These are phyloP conservation scores for Sarcomyxa edulis DNA, from an alignment of 768 basidiomycete species.

Conservation along the genomic window DNA sequence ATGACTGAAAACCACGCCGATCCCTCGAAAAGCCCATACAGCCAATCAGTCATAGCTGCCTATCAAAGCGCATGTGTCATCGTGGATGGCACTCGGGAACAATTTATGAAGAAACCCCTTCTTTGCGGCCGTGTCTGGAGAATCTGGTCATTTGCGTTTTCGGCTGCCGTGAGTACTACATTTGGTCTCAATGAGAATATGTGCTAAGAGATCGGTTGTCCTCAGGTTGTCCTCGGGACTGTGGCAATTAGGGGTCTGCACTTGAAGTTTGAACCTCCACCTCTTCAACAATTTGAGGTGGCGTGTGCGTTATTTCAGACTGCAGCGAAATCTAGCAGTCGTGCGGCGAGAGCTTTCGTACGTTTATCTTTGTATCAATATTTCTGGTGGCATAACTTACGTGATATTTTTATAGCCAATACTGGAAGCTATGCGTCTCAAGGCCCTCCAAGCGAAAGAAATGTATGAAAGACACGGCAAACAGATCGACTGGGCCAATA, in stretches of 20 bases:
- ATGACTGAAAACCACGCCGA: slow-evolving; percentile 41
- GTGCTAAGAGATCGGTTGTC: neutral
- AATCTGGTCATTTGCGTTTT: slow-evolving; percentile 54
- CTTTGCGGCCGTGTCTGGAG: slow-evolving; percentile 50
- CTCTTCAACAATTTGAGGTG: slow-evolving; percentile 39
- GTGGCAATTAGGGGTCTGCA: slow-evolving; percentile 46
- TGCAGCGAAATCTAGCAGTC: slow-evolving; percentile 39
- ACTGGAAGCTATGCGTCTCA: slow-evolving; percentile 36
- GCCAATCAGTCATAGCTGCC: slow-evolving; percentile 45
- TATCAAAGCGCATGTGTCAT: slow-evolving; percentile 48
- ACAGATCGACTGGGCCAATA: too few species aligned
- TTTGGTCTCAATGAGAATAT: neutral
- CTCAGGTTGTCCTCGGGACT: slow-evolving; percentile 48
- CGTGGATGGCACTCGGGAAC: slow-evolving; percentile 32
- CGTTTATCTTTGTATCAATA: slow-evolving; percentile 8
- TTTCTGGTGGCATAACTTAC: neutral
- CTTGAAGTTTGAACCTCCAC: slow-evolving; percentile 38
- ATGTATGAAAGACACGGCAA: too few species aligned
- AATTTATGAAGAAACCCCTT: slow-evolving; percentile 37
- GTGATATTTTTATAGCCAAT: slow-evolving; percentile 30
- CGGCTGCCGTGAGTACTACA: slow-evolving; percentile 42
- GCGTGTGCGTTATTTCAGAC: slow-evolving; percentile 39
- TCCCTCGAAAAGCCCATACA: slow-evolving; percentile 42
- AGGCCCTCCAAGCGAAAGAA: too few species aligned
- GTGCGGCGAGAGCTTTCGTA: slow-evolving; percentile 47